phyloP scores from a whole-genome alignment of 257 asterid genomes.

The Solanum piurae region DNA sequence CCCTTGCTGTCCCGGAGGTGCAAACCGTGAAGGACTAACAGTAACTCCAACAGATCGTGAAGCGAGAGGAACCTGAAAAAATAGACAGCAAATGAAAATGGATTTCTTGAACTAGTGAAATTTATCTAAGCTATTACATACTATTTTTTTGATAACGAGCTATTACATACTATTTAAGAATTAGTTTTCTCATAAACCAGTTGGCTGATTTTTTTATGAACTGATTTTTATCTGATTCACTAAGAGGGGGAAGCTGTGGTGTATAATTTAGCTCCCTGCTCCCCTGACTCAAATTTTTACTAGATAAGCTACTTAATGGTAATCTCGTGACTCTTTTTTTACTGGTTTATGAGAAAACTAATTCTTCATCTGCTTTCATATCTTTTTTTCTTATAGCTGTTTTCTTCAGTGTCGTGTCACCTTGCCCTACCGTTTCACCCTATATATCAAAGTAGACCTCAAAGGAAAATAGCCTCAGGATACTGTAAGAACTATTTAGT shows the following conservation, averaged over 20 bases:
- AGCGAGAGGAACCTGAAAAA: slow-evolving; percentile 51
- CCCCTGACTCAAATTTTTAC: neutral
- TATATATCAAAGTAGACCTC: neutral
- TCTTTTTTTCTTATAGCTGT: neutral
- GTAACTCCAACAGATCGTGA: slow-evolving; percentile 52
- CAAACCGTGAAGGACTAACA: slow-evolving; percentile 70
- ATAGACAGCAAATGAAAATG: neutral
- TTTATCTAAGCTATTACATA: neutral
- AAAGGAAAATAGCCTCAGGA: neutral
- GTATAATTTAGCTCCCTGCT: neutral
- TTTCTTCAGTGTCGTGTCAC: neutral
- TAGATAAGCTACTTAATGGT: neutral
- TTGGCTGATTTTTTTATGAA: neutral
- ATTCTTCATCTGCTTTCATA: neutral
- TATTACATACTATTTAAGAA: neutral
- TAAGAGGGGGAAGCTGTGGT: neutral
- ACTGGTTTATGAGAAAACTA: neutral
- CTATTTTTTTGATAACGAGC: too few relatives aligned
- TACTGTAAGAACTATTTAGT: neutral
- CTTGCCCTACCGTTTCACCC: neutral
- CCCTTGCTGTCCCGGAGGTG: slow-evolving; percentile 52
- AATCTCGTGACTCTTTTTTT: neutral
- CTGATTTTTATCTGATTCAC: neutral
- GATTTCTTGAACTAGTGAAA: neutral
- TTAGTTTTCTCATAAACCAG: neutral